Evolutionary conservation across 352 stramenopile species (phyloP).

Genomic region (Globisporangium paddicum): DNA sequence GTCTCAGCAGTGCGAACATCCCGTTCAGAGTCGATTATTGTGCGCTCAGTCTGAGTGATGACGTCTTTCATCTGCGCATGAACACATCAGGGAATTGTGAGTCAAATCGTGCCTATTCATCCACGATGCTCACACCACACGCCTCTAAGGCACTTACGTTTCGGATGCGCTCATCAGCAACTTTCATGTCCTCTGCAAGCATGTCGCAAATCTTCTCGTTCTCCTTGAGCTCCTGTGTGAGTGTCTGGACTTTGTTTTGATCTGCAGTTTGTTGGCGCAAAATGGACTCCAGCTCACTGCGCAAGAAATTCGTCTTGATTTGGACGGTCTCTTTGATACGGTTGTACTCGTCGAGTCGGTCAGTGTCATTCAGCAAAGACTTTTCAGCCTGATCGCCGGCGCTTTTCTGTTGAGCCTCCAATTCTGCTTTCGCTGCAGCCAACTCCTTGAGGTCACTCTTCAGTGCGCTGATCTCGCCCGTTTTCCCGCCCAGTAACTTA

Average conservation of each 20-base stretch:
- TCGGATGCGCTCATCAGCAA: conserved; percentile 53
- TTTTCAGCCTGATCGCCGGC: conserved; percentile 32
- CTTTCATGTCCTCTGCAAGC: conserved; percentile 52
- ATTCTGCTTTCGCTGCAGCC: conserved; percentile 43
- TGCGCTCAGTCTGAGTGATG: conserved; percentile 50
- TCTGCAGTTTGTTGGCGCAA: conserved; percentile 61
- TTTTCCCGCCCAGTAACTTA: conserved; percentile 81
- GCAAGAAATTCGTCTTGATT: conserved; percentile 65
- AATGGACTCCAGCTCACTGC: conserved; percentile 68
- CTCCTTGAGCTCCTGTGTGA: conserved; percentile 65
- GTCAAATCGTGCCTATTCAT: not conserved
- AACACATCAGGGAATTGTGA: not conserved
- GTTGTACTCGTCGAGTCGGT: conserved; percentile 77
- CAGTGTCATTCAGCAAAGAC: conserved; percentile 45
- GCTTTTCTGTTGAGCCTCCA: conserved; percentile 45
- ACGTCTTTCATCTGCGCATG: conserved; percentile 55
- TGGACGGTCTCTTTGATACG: conserved; percentile 74
- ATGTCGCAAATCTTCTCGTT: conserved; percentile 66
- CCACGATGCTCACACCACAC: not conserved
- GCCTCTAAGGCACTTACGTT: conserved; percentile 29
- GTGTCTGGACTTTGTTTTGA: conserved; percentile 64
- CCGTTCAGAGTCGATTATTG: conserved; percentile 47
- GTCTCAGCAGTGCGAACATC: conserved; percentile 51
- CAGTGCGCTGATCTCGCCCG: conserved; percentile 78
- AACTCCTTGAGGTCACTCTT: conserved; percentile 65